Percentiles rank a stretch among this genome's conserved stretches.
phyloP scores from a whole-genome alignment of 192 early-diverging fungal genomes.

The Umbelopsis sp. region DNA sequence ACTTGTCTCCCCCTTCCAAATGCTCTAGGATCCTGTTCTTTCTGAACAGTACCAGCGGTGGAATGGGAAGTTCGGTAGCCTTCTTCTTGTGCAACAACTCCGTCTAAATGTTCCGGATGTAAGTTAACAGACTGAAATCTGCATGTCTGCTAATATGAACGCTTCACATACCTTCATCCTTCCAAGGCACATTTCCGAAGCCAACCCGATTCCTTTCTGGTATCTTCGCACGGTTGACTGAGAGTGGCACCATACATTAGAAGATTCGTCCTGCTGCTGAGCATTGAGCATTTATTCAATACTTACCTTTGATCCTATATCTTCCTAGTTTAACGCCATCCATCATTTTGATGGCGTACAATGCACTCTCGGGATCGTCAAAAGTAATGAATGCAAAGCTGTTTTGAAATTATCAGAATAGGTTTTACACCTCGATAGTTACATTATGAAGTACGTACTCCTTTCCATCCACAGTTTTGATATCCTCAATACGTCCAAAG shows the following conservation, averaged over 20 bases:
- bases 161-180: slow-evolving; percentile 43
- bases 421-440: not conserved
- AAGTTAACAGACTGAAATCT: too few species aligned
- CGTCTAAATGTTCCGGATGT: not conserved
- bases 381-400: slow-evolving; percentile 55
- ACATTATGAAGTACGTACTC: slow-evolving; percentile 30
- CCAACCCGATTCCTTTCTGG: slow-evolving; percentile 54
- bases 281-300: too few species aligned
- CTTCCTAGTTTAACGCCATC: slow-evolving; percentile 45
- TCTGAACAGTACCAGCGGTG: not conserved
- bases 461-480: slow-evolving; percentile 53
- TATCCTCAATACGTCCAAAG: slow-evolving; percentile 47
- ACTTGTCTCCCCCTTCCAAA: slow-evolving; percentile 8
- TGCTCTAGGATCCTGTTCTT: not conserved
- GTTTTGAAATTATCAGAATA: not conserved
- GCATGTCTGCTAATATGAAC: not conserved
- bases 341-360: slow-evolving; percentile 46
- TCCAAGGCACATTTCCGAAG: slow-evolving; percentile 55
- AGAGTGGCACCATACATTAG: not conserved
- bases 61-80: not conserved
- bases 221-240: slow-evolving; percentile 55
- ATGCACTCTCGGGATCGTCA: slow-evolving; percentile 40
- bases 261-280: not conserved
- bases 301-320: slow-evolving; percentile 37
- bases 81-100: slow-evolving; percentile 23